Conservation (phyloP, 2,329 filamentous ascomycete species). For the Tolypocladium tropicale region DNA sequence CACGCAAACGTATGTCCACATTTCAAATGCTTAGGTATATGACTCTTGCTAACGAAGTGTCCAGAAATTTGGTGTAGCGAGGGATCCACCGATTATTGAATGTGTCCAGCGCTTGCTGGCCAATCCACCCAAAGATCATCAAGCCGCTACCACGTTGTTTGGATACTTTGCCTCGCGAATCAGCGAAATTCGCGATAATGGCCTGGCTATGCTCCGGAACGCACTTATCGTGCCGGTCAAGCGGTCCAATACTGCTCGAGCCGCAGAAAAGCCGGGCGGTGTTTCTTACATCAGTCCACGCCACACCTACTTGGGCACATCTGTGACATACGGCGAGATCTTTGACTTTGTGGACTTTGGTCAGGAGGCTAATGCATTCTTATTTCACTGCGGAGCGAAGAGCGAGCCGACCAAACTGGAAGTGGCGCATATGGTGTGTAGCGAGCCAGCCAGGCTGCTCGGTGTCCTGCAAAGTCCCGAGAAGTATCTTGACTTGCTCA, state of each 20-base stretch:
- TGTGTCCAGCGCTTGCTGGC: slow-evolving; percentile 66
- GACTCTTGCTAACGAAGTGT: slow-evolving; percentile 2
- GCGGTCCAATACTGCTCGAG: slow-evolving; percentile 16
- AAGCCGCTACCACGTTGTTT: slow-evolving; percentile 63
- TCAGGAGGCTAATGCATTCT: slow-evolving; percentile 73
- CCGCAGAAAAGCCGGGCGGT: slow-evolving; percentile 28
- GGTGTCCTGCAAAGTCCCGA: slow-evolving; percentile 70
- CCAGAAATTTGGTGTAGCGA: slow-evolving; percentile 72
- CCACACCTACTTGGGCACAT: slow-evolving; percentile 70
- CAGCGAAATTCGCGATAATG: slow-evolving; percentile 56
- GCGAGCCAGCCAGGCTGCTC: slow-evolving; percentile 72
- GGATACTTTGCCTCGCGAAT: slow-evolving; percentile 73
- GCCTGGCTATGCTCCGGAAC: slow-evolving; percentile 49
- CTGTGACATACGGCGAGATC: slow-evolving; percentile 66
- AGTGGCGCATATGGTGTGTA: slow-evolving; percentile 72
- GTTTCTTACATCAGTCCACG: slow-evolving; percentile 48
- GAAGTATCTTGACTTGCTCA: slow-evolving; percentile 77
- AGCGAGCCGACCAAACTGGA: slow-evolving; percentile 81
- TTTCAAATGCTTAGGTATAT: background rate
- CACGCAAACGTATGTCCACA: slow-evolving; percentile 54
- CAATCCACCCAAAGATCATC: slow-evolving; percentile 57
- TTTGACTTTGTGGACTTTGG: slow-evolving; percentile 98
- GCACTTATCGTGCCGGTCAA: slow-evolving; percentile 63
- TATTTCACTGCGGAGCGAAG: slow-evolving; percentile 83
- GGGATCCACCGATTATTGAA: slow-evolving; percentile 66